Conservation (phyloP, 306 rosid genomes). For the Castanopsis chinensis region DNA sequence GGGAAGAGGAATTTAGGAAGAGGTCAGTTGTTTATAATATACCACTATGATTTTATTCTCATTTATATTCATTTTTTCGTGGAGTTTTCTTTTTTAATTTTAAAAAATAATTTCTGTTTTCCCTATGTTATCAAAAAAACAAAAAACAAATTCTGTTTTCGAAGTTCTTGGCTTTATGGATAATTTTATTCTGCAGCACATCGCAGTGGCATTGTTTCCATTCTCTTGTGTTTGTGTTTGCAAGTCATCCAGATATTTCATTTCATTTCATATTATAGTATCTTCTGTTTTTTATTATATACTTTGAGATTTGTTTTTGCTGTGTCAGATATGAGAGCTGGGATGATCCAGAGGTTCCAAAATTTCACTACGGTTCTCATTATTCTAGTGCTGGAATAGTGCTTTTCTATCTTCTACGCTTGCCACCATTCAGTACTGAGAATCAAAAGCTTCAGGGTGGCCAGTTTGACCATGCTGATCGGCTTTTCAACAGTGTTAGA, state of each 20-base stretch:
- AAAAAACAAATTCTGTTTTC: neutral
- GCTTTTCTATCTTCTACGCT: slow-evolving; percentile 91
- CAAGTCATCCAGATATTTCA: neutral
- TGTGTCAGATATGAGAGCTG: slow-evolving; percentile 83
- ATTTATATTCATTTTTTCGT: neutral
- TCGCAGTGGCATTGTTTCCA: neutral
- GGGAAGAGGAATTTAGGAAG: slow-evolving; percentile 94
- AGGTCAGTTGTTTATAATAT: slow-evolving; percentile 48
- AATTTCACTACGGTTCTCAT: slow-evolving; percentile 98
- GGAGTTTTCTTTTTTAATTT: neutral
- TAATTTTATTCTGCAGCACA: neutral
- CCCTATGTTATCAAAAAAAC: no score
- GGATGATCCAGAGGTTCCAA: slow-evolving; percentile 99
- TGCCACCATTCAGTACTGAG: slow-evolving; percentile 94
- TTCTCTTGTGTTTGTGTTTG: neutral
- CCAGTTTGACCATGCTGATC: slow-evolving; percentile 99
- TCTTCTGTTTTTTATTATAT: slow-evolving; percentile 1
- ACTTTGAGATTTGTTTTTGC: neutral
- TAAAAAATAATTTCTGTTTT: neutral
- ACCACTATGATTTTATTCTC: slow-evolving; percentile 10
- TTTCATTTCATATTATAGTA: neutral
- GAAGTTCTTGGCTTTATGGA: neutral
- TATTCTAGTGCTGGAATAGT: slow-evolving; percentile 99
- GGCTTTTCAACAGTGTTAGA: slow-evolving; percentile 91
- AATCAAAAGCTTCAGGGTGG: slow-evolving; percentile 99